A percentile compares a stretch with the other conserved stretches of the same genome.
Conservation (phyloP, 805 yeast species). For the Deakozyma indianensis region DNA sequence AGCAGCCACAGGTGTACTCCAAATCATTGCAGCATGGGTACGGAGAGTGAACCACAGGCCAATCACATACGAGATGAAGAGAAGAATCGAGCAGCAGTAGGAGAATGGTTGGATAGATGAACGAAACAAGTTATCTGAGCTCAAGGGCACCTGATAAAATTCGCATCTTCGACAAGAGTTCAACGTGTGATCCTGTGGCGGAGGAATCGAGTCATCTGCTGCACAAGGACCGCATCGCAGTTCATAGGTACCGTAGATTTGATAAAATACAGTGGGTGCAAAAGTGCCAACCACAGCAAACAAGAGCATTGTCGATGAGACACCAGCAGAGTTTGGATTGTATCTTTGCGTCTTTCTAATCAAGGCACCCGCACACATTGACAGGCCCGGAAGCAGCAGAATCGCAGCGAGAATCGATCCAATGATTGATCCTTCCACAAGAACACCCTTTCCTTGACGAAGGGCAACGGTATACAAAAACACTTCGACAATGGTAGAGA, state of each 20-base stretch:
- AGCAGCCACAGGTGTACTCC: slow-evolving; percentile 55
- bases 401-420: slow-evolving; percentile 93
- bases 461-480: slow-evolving; percentile 86
- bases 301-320: slow-evolving; percentile 86
- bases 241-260: slow-evolving; percentile 78
- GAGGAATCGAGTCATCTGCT: not conserved
- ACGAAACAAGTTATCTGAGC: slow-evolving; percentile 47
- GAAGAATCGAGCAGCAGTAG: slow-evolving; percentile 59
- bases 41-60: slow-evolving; percentile 88
- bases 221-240: slow-evolving; percentile 52
- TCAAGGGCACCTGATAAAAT: slow-evolving; percentile 60
- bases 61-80: slow-evolving; percentile 72
- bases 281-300: slow-evolving; percentile 84
- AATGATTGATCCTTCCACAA: slow-evolving; percentile 92
- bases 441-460: slow-evolving; percentile 64
- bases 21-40: slow-evolving; percentile 92
- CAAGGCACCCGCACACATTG: slow-evolving; percentile 96
- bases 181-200: slow-evolving; percentile 2
- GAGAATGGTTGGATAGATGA: slow-evolving; percentile 71
- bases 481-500: slow-evolving; percentile 90
- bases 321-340: slow-evolving; percentile 94
- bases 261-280: slow-evolving; percentile 82
- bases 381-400: slow-evolving; percentile 75
- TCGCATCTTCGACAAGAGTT: slow-evolving; percentile 50
- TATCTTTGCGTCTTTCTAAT: slow-evolving; percentile 87